Evolutionary conservation across 2,329 filamentous ascomycete species (phyloP).

Genomic region (Colletotrichum sp.): DNA sequence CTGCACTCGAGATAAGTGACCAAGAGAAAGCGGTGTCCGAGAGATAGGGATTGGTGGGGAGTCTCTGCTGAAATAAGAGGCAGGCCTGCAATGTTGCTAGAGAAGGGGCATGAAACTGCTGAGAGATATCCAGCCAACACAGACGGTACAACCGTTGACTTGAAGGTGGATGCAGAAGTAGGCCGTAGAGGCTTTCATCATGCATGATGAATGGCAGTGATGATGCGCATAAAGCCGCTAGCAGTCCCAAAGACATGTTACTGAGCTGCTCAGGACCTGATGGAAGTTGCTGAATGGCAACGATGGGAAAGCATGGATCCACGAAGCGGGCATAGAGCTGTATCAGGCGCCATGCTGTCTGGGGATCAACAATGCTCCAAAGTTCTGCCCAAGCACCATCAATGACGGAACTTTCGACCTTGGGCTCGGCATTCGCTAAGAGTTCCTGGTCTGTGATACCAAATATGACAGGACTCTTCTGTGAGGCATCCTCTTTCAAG

Average conservation of each 20-base stretch:
- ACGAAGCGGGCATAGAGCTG: neutral
- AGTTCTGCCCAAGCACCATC: neutral
- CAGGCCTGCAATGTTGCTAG: neutral
- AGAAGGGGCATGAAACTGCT: neutral
- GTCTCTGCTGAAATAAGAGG: neutral
- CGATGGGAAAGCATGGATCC: neutral
- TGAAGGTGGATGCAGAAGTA: neutral
- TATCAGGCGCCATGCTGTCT: neutral
- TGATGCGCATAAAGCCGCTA: neutral
- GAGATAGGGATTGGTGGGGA: neutral
- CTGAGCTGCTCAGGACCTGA: neutral
- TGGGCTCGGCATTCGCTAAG: neutral
- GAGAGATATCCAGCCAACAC: neutral
- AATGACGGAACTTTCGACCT: neutral
- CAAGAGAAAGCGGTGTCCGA: neutral
- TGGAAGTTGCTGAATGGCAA: neutral
- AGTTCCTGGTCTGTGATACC: neutral
- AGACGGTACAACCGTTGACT: neutral
- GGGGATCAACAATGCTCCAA: neutral
- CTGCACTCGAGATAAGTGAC: neutral
- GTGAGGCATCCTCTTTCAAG: neutral
- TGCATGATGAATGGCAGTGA: neutral
- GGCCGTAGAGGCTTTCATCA: neutral
- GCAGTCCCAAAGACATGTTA: neutral
- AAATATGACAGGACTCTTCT: neutral